Evolutionary conservation across 805 yeast species (phyloP).

Genomic region (Candida cerambycidarum): DNA sequence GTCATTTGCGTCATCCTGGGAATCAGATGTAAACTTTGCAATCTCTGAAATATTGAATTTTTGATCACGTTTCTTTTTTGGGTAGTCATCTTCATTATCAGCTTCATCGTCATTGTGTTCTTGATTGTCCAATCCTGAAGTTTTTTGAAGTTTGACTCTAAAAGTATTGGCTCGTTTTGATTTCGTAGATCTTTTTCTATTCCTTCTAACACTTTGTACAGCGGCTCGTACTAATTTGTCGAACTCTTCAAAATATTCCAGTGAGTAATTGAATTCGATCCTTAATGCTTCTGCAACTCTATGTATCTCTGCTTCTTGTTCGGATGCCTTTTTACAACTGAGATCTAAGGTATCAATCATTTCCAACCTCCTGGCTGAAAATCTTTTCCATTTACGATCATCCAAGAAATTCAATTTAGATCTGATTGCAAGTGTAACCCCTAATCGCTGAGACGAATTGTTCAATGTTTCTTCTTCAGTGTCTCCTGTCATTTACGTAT

Average conservation of each 20-base stretch:
- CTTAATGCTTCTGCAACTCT: constrained; percentile 76
- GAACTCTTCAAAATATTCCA: constrained; percentile 63
- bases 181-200: constrained; percentile 64
- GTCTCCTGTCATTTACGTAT: neutral
- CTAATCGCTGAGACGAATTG: constrained; percentile 24
- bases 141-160: constrained; percentile 7
- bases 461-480: neutral
- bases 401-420: constrained; percentile 71
- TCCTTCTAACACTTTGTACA: constrained; percentile 87
- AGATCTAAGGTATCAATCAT: constrained; percentile 74
- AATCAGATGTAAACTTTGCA: constrained; percentile 32
- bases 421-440: constrained; percentile 60
- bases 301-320: constrained; percentile 81
- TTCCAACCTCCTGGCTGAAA: constrained; percentile 87
- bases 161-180: constrained; percentile 17
- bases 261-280: constrained; percentile 72
- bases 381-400: constrained; percentile 82
- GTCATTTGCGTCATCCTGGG: constrained; percentile 33
- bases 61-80: neutral
- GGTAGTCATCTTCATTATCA: neutral
- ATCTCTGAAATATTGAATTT: constrained; percentile 29
- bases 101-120: constrained; percentile 9
- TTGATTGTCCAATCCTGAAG: constrained; percentile 7
- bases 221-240: constrained; percentile 92
- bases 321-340: constrained; percentile 77